Evolutionary conservation across 2,329 filamentous ascomycete species (phyloP).

Genomic region (Torrubiellomyces zombiae): DNA sequence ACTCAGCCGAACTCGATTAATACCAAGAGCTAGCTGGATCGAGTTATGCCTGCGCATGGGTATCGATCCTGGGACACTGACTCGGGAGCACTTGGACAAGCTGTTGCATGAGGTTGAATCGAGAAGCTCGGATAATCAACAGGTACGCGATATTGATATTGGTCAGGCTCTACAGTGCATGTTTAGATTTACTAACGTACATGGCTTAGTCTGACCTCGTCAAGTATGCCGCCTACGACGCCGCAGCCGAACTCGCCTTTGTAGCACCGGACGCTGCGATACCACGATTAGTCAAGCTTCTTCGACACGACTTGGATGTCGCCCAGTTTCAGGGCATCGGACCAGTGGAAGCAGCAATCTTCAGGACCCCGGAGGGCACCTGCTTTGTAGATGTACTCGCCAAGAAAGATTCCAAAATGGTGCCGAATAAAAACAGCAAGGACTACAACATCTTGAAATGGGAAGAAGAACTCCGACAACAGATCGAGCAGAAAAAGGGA

Average conservation of each 20-base stretch:
- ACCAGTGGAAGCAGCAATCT: slow-evolving; percentile 82
- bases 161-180: slow-evolving; percentile 2
- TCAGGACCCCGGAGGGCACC: slow-evolving; percentile 75
- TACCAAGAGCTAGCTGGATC: slow-evolving; percentile 76
- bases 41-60: slow-evolving; percentile 65
- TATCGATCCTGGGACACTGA: slow-evolving; percentile 68
- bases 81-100: slow-evolving; percentile 41
- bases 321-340: slow-evolving; percentile 56
- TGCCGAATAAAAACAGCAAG: slow-evolving; percentile 77
- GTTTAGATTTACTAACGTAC: slow-evolving; percentile 8
- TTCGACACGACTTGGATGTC: slow-evolving; percentile 57
- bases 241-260: slow-evolving; percentile 82
- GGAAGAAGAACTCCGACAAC: slow-evolving; percentile 79
- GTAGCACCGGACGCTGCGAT: slow-evolving; percentile 75
- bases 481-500: slow-evolving; percentile 87
- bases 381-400: slow-evolving; percentile 82
- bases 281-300: slow-evolving; percentile 55
- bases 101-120: slow-evolving; percentile 52
- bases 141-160: too few relatives aligned
- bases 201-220: slow-evolving; percentile 20
- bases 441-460: slow-evolving; percentile 94
- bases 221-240: slow-evolving; percentile 60
- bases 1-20: slow-evolving; percentile 58
- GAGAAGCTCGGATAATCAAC: slow-evolving; percentile 29
- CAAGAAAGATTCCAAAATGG: slow-evolving; percentile 53